Percentiles rank a stretch among this genome's conserved stretches.
These are phyloP conservation scores for Gossypium sturtianum DNA, from an alignment of 345 rosid genomes.

Conservation along the genomic window DNA sequence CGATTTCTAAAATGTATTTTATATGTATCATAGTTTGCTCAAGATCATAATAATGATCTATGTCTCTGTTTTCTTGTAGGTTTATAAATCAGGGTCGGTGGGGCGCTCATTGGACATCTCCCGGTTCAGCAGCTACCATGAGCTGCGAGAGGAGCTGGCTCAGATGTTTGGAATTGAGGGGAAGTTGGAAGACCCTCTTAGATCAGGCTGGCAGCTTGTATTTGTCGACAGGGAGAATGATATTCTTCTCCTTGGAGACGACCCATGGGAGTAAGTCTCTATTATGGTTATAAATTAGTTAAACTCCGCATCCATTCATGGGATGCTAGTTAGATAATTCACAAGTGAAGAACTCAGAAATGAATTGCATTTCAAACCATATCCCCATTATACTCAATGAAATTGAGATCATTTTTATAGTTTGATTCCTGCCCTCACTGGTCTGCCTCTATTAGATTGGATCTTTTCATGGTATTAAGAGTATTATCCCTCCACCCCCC, in stretches of 20 bases:
- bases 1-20: neutral
- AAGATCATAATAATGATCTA: conserved; percentile 1
- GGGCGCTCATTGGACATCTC: conserved; percentile 87
- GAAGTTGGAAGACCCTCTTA: conserved; percentile 67
- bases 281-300: neutral
- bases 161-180: conserved; percentile 84
- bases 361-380: neutral
- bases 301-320: neutral
- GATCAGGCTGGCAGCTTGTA: conserved; percentile 99
- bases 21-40: neutral
- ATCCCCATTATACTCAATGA: neutral
- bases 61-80: conserved; percentile 32
- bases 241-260: conserved; percentile 88
- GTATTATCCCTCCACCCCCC: neutral
- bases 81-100: conserved; percentile 67
- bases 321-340: neutral
- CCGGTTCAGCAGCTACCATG: conserved; percentile 80
- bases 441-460: neutral
- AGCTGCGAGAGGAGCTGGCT: conserved; percentile 80
- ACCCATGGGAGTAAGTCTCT: conserved; percentile 75
- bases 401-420: neutral
- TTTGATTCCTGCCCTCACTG: neutral
- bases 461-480: neutral
- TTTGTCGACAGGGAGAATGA: conserved; percentile 89
- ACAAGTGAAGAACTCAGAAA: neutral